These are phyloP conservation scores for Microglena sp. DNA, from an alignment of 139 green algal genomes.

Conservation along the genomic window DNA sequence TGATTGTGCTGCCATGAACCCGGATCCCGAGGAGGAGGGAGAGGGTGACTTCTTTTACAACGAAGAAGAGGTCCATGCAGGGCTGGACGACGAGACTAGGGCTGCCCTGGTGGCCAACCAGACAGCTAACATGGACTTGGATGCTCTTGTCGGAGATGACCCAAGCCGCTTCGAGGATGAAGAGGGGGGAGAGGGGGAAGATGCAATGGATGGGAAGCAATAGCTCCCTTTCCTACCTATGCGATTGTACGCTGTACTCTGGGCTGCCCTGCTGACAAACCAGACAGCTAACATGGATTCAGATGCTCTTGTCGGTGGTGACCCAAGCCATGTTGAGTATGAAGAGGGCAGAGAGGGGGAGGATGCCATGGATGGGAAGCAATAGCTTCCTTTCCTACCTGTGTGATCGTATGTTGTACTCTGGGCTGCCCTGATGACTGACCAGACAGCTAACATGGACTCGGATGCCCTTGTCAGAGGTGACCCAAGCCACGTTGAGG, in stretches of 20 bases:
- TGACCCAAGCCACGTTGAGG: constrained; percentile 28
- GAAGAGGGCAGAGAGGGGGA: constrained; percentile 1
- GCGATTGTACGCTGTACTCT: too few species aligned
- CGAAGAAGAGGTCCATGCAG: constrained; percentile 34
- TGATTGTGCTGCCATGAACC: constrained; percentile 41
- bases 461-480: constrained; percentile 14
- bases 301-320: constrained; percentile 16
- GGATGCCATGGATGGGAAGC: background rate
- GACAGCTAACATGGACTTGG: constrained; percentile 20
- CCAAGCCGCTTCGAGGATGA: constrained; percentile 31
- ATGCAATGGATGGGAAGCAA: background rate
- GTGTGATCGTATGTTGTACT: too few species aligned
- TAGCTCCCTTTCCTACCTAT: too few species aligned
- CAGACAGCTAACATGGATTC: constrained; percentile 18
- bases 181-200: background rate
- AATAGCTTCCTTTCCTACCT: too few species aligned
- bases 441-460: constrained; percentile 17
- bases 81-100: constrained; percentile 16
- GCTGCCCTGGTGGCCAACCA: constrained; percentile 20
- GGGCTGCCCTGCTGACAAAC: constrained; percentile 20
- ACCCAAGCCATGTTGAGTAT: constrained; percentile 29
- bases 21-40: constrained; percentile 31
- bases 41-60: constrained; percentile 30
- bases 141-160: constrained; percentile 19
- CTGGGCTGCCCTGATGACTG: constrained; percentile 22